phyloP scores from a whole-genome alignment of 1,284 basidiomycete species.

The Cryptococcus sp. region DNA sequence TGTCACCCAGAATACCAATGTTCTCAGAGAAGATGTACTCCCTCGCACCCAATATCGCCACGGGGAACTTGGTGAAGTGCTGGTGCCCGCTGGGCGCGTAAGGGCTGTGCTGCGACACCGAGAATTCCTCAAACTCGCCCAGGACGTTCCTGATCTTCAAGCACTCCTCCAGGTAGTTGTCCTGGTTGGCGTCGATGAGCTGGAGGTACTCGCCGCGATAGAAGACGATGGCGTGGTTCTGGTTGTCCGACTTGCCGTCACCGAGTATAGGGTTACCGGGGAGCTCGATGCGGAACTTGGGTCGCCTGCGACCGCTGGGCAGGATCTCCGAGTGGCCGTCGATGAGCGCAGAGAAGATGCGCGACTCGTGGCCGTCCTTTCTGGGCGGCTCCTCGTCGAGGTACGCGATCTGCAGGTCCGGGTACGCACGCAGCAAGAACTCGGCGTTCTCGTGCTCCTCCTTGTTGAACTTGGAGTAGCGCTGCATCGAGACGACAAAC shows the following conservation, averaged over 20 bases:
- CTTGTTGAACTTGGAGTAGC: conserved; percentile 99
- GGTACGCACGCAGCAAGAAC: conserved; percentile 96
- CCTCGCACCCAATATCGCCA: conserved; percentile 96
- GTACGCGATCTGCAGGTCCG: conserved; percentile 97
- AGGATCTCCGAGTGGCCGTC: conserved; percentile 97
- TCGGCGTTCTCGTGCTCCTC: conserved; percentile 99
- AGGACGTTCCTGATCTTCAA: conserved; percentile 99
- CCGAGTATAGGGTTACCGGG: conserved; percentile 98
- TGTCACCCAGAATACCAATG: conserved; percentile 97
- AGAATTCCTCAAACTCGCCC: conserved; percentile 94
- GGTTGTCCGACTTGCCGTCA: conserved; percentile 99
- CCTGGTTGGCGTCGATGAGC: conserved; percentile 99
- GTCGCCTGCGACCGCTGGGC: conserved; percentile 79
- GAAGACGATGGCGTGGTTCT: conserved; percentile 99
- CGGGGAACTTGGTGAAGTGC: conserved; percentile 82
- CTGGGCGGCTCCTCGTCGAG: conserved; percentile 91
- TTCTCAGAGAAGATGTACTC: conserved; percentile 99
- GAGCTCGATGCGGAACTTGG: conserved; percentile 98
- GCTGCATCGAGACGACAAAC: conserved; percentile 98
- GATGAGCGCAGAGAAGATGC: conserved; percentile 93
- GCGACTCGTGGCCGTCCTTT: conserved; percentile 91
- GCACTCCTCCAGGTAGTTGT: conserved; percentile 99
- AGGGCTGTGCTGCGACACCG: conserved; percentile 74
- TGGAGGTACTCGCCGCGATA: conserved; percentile 98
- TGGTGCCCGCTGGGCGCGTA: conserved; percentile 84